Evolutionary conservation across 306 rosid genomes (phyloP), one percentile per base, ranked within the genome.

Genomic region (Sechiopsis laciniata): DNA sequence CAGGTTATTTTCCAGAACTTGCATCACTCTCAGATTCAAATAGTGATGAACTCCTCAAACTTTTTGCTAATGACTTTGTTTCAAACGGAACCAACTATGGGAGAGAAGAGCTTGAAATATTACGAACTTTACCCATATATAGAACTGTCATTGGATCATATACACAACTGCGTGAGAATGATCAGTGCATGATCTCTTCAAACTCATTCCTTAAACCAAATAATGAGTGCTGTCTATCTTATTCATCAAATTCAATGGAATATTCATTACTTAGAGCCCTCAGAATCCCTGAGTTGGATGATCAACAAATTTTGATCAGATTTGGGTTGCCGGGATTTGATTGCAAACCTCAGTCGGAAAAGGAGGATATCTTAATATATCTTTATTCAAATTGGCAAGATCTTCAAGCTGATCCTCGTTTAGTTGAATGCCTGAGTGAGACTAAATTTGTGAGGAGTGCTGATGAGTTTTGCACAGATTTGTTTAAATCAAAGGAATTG

Each of bases 251-350:
- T 76, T 90, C 97, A 73, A 76, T 74, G 72, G 94, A 85, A 64
- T 81, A 83, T 79, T 86, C 98, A 57, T 86, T 93, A 77, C 91
- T 93, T 82, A 80, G 76, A 62, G 93, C 94, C 55, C 98, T 93
- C 35, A 92, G 96, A 59, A 88, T 93, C 59, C 79, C 82, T 56
- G 96, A 88, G 80, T 82, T 88, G 87, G 82, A 81, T 74, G 87
- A 90, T 79, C 89, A 87, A 83, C 98, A 93, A 84, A 90, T 93
- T 81, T 79, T 93, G 79, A 83, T 86, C 52, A 86, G 86, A 74
- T 93, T 93, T 87, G 96, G 96, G 73, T 87, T 93, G 85, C 97
- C 96, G 61, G 85, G 83, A 73, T 93, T 87, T 85, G 97, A 86
- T 74, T 68, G 77, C 54, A 90, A 93, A 82, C 75, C 91, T 78